phyloP scores from a whole-genome alignment of 2,329 filamentous ascomycete species.

The Pseudogymnoascus sp. region DNA sequence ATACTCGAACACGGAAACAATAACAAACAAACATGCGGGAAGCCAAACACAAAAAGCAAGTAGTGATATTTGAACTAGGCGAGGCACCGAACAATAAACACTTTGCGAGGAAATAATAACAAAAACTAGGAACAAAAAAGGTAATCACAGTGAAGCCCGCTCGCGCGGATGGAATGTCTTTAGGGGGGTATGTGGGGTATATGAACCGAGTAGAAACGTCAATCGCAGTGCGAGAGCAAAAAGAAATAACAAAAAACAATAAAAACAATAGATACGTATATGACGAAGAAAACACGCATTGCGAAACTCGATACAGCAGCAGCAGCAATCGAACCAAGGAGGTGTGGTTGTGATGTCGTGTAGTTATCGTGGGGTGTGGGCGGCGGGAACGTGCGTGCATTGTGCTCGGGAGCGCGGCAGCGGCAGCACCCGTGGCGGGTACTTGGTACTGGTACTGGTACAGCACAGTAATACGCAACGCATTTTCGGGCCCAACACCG shows the following conservation, averaged over 20 bases:
- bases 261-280: background rate
- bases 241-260: background rate
- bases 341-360: background rate
- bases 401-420: conserved; percentile 2
- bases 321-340: background rate
- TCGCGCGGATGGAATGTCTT: conserved; percentile 4
- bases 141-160: conserved; percentile 4
- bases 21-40: background rate
- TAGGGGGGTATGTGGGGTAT: background rate
- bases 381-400: conserved; percentile 1
- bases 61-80: background rate
- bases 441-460: background rate
- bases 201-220: background rate
- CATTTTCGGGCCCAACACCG: background rate
- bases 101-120: background rate
- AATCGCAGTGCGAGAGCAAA: background rate
- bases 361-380: background rate
- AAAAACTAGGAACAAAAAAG: background rate
- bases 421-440: background rate
- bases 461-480: background rate
- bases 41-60: background rate
- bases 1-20: background rate
- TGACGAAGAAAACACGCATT: background rate
- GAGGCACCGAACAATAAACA: background rate
- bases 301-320: background rate